Conservation (phyloP, 2,329 filamentous ascomycete species). For the Sporothrix luriei region DNA sequence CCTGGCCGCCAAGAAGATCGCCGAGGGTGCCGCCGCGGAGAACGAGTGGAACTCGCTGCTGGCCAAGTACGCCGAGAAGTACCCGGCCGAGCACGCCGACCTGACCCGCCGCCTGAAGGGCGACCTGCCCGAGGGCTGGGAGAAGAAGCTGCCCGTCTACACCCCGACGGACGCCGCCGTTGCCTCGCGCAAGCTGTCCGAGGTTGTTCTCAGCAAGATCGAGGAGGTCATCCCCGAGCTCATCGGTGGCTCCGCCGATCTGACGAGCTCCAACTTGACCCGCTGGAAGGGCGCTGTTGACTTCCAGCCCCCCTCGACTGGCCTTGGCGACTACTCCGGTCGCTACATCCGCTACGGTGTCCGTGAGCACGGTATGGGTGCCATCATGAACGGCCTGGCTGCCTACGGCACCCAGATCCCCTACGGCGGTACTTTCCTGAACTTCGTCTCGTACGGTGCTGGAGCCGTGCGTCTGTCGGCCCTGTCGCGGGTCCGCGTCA, state of each 20-base stretch:
- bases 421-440: slow-evolving; percentile 94
- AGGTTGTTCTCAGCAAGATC: slow-evolving; percentile 88
- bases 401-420: slow-evolving; percentile 95
- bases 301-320: slow-evolving; percentile 88
- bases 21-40: slow-evolving; percentile 85
- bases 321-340: slow-evolving; percentile 81
- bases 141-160: slow-evolving; percentile 90
- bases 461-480: slow-evolving; percentile 93
- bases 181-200: slow-evolving; percentile 94
- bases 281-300: slow-evolving; percentile 96
- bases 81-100: slow-evolving; percentile 78
- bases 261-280: slow-evolving; percentile 98
- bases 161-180: slow-evolving; percentile 80
- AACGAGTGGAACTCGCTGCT: slow-evolving; percentile 94
- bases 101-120: slow-evolving; percentile 77
- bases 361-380: slow-evolving; percentile 88
- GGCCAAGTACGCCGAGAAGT: slow-evolving; percentile 78
- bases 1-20: slow-evolving; percentile 78
- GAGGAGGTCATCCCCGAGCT: slow-evolving; percentile 83
- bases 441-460: slow-evolving; percentile 98
- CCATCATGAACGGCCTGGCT: slow-evolving; percentile 91
- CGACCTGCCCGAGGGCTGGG: slow-evolving; percentile 93
- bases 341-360: slow-evolving; percentile 94
- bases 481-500: slow-evolving; percentile 83
- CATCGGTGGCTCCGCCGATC: slow-evolving; percentile 91